phyloP scores from a whole-genome alignment of 768 basidiomycete genomes.

The Clavaria fumosa region DNA sequence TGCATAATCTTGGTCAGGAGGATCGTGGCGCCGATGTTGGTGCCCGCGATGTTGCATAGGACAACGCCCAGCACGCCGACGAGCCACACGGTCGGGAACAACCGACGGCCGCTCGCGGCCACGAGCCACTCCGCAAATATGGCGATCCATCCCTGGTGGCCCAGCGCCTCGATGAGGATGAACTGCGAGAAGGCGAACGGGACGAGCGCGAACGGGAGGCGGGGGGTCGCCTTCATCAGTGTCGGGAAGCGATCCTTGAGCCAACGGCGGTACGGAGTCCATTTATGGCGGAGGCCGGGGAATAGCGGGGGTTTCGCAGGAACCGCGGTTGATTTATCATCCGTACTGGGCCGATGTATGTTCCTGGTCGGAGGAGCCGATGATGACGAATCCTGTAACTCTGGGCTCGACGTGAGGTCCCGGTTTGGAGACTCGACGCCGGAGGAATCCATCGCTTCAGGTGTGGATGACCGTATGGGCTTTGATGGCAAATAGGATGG shows the following conservation, averaged over 20 bases:
- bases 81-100: constrained; percentile 32
- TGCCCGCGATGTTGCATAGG: constrained; percentile 59
- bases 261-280: not conserved
- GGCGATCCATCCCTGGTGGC: constrained; percentile 75
- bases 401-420: not conserved
- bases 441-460: not conserved
- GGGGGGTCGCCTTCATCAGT: constrained; percentile 42
- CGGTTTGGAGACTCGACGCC: not conserved
- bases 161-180: constrained; percentile 77
- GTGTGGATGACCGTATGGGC: not conserved
- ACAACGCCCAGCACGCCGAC: constrained; percentile 48
- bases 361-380: not conserved
- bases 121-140: constrained; percentile 56
- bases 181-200: constrained; percentile 94
- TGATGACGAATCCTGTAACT: not conserved
- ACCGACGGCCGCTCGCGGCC: constrained; percentile 19
- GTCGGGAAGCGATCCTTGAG: constrained; percentile 44
- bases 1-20: constrained; percentile 69
- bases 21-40: constrained; percentile 80
- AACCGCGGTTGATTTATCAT: not conserved
- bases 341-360: not conserved
- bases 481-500: no score
- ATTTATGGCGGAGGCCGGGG: constrained; percentile 19
- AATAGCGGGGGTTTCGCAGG: no score
- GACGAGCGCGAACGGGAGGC: constrained; percentile 67